Base-by-base conservation (phyloP, 352 stramenopile genomes). In the Pythium apleroticum region DNA sequence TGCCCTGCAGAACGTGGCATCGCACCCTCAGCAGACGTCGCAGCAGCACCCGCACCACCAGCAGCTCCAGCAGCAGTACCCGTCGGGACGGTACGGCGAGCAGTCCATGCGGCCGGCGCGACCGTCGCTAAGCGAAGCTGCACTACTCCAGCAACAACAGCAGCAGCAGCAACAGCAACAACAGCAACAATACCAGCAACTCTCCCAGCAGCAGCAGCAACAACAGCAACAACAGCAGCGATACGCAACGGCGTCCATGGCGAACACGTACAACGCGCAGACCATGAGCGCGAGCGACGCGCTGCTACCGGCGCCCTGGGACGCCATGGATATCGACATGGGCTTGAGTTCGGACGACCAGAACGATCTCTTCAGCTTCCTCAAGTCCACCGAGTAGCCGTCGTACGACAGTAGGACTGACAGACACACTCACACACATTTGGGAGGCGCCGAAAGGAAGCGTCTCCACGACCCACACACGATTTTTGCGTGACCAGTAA, bases 331-430 rank as follows among this genome's bases (percentile, higher is more conserved):
- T 30, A 64, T 72, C 15, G 65, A 72, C 22, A 68, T 72, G 59
- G 58, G 41, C 24, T 33, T 69, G 53, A 31, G 39, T 4, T 30
- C 57, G 19, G 65, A 72, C 14, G 65, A 72, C 52, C 54, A 61
- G 46, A 60, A 56, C 14, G 65, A 72, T 57, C 65, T 72, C 53
- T 72, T 72, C 54, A 59, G 65, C 48, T 72, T 72, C 19, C 48
- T 72, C n/a, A 71, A 71, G 53, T 61, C 53, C 4, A 66, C 25
- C n/a, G 65, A 71, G 37, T 71, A 65, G 45, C n/a, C 37, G 27
- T 46, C 20, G 14, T 17, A 6, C 15, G 8, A 27, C 28, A 10
- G 12, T 11, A 46, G 27, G 53, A 4, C 12, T 11, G 20, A 25
- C 30, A 4, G 19, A 39, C 31, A 52, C 20, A 50, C 17, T 25